Base-by-base conservation (phyloP, 345 rosid species). In the Acer saccharum region DNA sequence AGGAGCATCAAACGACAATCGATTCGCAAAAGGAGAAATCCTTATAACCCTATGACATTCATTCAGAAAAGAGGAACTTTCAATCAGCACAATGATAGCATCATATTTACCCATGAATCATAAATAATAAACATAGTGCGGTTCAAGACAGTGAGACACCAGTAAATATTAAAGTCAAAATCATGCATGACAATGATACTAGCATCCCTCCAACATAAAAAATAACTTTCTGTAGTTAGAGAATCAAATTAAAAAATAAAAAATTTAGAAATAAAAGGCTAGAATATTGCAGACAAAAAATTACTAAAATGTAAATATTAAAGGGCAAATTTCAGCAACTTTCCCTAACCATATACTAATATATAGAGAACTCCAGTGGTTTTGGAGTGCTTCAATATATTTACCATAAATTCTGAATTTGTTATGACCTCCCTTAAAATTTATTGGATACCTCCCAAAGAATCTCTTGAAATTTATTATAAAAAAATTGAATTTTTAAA, bases 1-100 rank as follows among this genome's bases (percentile, higher is more conserved):
- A 68, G 99, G 99, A 78, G 94, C 96, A 84, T 94, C 97, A 89
- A 92, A 90, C 55, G 99, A 97, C 77, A 97, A 89, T 77, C 99
- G 90, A 86, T 97, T 94, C 69, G 99, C 99, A 83, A 97, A 97
- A 46, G 99, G 99, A 74, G 98, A 94, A 83, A 97, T 97, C 90
- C 98, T 85, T 84, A 97, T 89, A 50, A 97, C 78, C 95, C 99
- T 97, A 95, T 52, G 58, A 69, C 79, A 81, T 75, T 74, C 16
- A 83, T 63, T 35, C 65, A 77, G 76, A 80, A 81, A 4, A 20
- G 29, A 46, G 13, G 44, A 57, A 58, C 55, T 55, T 65, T 25
- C 44, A 58, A 77, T 69, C 69, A 77, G 50, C 50, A 71, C 35
- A 73, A 69, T 8, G 41, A 60, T 16, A 76, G 29, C 69, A 58